A percentile compares a stretch with the other conserved stretches of the same genome.
Conservation (phyloP, 306 rosid species). For the Rosa persica region DNA sequence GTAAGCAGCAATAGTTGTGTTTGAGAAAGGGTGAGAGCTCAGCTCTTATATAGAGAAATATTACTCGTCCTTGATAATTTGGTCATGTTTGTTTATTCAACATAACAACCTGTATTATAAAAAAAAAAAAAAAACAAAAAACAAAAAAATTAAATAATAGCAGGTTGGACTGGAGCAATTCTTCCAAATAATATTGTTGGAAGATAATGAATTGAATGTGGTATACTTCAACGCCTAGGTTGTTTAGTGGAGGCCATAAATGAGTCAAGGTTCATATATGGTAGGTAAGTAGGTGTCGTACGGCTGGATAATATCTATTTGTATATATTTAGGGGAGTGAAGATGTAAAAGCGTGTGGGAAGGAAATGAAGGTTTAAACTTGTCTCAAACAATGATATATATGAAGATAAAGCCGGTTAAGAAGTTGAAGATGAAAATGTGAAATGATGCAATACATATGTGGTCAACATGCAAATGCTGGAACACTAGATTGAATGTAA, state of each 20-base stretch:
- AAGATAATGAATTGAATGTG: not conserved
- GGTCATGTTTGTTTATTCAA: not conserved
- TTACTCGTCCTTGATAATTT: not conserved
- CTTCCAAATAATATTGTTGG: not conserved
- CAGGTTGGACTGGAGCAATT: not conserved
- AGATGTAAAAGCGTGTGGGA: not conserved
- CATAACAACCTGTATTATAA: not conserved
- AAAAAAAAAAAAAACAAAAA: too few relatives aligned
- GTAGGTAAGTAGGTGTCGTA: not conserved
- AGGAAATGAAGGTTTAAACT: not conserved
- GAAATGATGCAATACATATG: too few relatives aligned
- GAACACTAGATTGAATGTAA: too few relatives aligned
- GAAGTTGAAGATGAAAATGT: too few relatives aligned
- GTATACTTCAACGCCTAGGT: not conserved
- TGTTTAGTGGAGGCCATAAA: not conserved
- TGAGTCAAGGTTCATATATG: not conserved
- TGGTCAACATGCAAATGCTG: too few relatives aligned
- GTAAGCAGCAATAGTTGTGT: not conserved
- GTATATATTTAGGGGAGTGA: not conserved
- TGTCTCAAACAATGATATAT: too few relatives aligned
- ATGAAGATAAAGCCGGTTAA: too few relatives aligned
- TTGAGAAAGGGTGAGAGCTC: not conserved
- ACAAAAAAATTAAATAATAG: too few relatives aligned
- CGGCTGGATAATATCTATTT: too few relatives aligned
- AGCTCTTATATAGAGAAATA: not conserved